Percentiles rank a stretch among this genome's conserved stretches.
Evolutionary conservation across 805 yeast genomes (phyloP).

Genomic region (Saccharomyces jurei): DNA sequence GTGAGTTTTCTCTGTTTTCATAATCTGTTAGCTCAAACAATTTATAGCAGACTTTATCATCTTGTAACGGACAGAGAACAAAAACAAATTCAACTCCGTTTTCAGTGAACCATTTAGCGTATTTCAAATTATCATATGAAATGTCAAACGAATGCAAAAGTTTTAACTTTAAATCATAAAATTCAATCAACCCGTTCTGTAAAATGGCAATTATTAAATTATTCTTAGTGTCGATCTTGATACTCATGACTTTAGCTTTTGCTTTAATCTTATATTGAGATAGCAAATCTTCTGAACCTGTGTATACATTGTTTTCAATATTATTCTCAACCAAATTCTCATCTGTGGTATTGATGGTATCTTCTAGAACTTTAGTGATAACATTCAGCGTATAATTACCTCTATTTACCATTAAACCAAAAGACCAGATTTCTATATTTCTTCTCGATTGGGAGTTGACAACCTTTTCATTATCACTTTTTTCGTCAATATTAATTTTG

Average conservation of each 20-base stretch:
- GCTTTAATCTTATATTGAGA: constrained; percentile 10
- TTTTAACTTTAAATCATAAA: constrained; percentile 21
- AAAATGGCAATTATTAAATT: constrained; percentile 17
- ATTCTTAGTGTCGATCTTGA: constrained; percentile 13
- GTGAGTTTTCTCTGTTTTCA: constrained; percentile 4
- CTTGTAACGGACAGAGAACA: constrained; percentile 17
- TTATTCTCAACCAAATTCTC: constrained; percentile 9
- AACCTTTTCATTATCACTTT: constrained; percentile 1
- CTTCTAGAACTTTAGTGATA: constrained; percentile 7
- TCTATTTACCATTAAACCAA: constrained; percentile 17
- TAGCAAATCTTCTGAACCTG: constrained; percentile 11
- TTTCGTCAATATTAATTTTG: background rate
- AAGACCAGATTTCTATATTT: constrained; percentile 20
- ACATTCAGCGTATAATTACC: constrained; percentile 13
- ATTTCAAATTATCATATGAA: constrained; percentile 17
- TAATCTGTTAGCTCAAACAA: constrained; percentile 15
- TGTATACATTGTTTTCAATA: constrained; percentile 1
- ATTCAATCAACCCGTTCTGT: constrained; percentile 25
- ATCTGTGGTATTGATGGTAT: constrained; percentile 3
- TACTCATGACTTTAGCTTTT: constrained; percentile 11
- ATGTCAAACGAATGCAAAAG: constrained; percentile 17
- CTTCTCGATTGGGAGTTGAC: constrained; percentile 5
- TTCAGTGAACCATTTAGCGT: constrained; percentile 19
- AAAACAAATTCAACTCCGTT: constrained; percentile 12
- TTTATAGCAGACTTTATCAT: constrained; percentile 18